Percentiles rank a stretch among this genome's conserved stretches.
Evolutionary conservation across 129 eudicot species (phyloP).

Genomic region (Ambrosia artemisiifolia): DNA sequence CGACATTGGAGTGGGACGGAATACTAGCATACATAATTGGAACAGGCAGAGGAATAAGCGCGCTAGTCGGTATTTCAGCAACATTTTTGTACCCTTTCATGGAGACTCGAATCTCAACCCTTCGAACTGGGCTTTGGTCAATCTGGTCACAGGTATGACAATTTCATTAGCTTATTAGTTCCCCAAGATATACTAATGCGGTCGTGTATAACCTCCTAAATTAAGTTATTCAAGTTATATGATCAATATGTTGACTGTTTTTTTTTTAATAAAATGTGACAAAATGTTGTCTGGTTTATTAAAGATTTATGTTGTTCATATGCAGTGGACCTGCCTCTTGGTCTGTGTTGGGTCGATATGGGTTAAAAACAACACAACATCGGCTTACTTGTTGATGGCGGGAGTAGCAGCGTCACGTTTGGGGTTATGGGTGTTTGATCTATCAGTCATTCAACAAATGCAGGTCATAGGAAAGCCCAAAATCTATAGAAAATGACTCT

Average conservation of each 20-base stretch:
- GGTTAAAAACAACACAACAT: conserved; percentile 38
- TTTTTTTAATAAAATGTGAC: not conserved
- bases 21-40: conserved; percentile 83
- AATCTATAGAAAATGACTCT: not conserved
- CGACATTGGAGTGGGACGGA: conserved; percentile 88
- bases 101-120: conserved; percentile 68
- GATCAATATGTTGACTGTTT: not conserved
- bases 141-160: conserved; percentile 88
- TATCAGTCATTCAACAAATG: conserved; percentile 93
- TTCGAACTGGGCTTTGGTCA: conserved; percentile 93
- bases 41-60: conserved; percentile 78
- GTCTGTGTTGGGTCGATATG: conserved; percentile 81
- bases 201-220: not conserved
- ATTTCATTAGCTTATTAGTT: not conserved
- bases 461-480: conserved; percentile 43
- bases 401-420: conserved; percentile 87
- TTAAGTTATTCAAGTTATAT: not conserved
- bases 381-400: conserved; percentile 71
- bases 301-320: not conserved
- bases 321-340: conserved; percentile 84
- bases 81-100: conserved; percentile 75
- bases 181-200: not conserved
- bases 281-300: not conserved
- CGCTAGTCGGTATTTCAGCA: conserved; percentile 79
- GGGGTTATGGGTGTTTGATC: conserved; percentile 92